phyloP scores from a whole-genome alignment of 2,329 filamentous ascomycete genomes.

The Hirsutella minnesotensis region DNA sequence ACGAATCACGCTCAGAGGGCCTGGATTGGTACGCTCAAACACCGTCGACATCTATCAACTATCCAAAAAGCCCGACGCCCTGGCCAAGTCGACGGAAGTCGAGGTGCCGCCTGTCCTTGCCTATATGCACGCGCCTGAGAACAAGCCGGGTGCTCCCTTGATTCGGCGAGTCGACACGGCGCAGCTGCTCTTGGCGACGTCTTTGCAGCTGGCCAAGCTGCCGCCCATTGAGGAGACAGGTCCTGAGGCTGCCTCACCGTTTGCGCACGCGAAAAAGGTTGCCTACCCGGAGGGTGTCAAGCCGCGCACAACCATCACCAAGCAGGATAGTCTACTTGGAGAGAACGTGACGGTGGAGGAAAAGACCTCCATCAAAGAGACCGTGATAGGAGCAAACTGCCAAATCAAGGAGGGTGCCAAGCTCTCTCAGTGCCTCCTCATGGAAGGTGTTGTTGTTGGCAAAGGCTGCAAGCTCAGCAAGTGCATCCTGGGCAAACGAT shows the following conservation, averaged over 20 bases:
- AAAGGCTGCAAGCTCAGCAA: constrained; percentile 76
- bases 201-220: constrained; percentile 76
- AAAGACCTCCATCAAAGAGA: constrained; percentile 86
- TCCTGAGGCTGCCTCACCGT: constrained; percentile 49
- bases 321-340: constrained; percentile 69
- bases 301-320: constrained; percentile 67
- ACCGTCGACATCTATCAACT: neutral
- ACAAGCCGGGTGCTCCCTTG: constrained; percentile 40
- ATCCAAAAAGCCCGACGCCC: neutral
- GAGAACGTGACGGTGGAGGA: constrained; percentile 85
- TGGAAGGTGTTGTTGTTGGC: constrained; percentile 83
- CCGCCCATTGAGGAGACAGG: constrained; percentile 56
- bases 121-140: constrained; percentile 59
- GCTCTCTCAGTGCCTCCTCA: constrained; percentile 75
- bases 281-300: constrained; percentile 76
- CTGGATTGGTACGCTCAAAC: neutral
- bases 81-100: constrained; percentile 7
- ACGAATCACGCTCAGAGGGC: constrained; percentile 2
- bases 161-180: constrained; percentile 84
- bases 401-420: constrained; percentile 79
- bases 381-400: constrained; percentile 76
- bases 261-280: constrained; percentile 69
- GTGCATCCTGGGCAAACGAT: constrained; percentile 73
- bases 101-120: constrained; percentile 63
- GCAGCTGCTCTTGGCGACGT: constrained; percentile 67